Percentiles rank a stretch among this genome's conserved stretches.
These are phyloP conservation scores for Colletotrichum graminicola DNA, from an alignment of 2,329 filamentous ascomycete species.

Conservation along the genomic window DNA sequence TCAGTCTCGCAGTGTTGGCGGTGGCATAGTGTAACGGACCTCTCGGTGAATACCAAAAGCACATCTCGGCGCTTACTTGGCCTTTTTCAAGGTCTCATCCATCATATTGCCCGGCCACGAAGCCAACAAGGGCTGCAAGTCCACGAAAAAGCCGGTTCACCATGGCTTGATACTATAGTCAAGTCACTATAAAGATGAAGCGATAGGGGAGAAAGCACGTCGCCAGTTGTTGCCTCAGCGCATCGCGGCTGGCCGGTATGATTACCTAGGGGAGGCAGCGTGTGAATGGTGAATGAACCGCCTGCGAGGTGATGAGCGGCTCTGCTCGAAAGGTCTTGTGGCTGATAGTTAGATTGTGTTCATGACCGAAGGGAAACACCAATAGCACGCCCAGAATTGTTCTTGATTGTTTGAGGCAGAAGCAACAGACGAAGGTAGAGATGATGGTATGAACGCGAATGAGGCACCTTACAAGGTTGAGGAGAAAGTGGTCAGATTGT, in stretches of 20 bases:
- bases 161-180: conserved; percentile 4
- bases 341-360: neutral
- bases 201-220: conserved; percentile 4
- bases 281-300: no score
- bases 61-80: conserved; percentile 71
- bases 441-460: neutral
- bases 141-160: conserved; percentile 41
- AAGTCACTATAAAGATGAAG: neutral
- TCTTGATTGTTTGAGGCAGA: neutral
- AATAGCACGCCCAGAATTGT: neutral
- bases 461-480: neutral
- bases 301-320: neutral
- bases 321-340: neutral
- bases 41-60: conserved; percentile 65
- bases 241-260: conserved; percentile 15
- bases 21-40: conserved; percentile 48
- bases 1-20: neutral
- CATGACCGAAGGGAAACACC: neutral
- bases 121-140: conserved; percentile 47
- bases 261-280: conserved; percentile 6
- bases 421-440: neutral
- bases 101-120: conserved; percentile 57
- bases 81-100: conserved; percentile 58
- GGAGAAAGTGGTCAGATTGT: conserved; percentile 24
- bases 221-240: conserved; percentile 12